Base-by-base conservation (phyloP, 2,329 filamentous ascomycete genomes). In the Neurospora crassa region DNA sequence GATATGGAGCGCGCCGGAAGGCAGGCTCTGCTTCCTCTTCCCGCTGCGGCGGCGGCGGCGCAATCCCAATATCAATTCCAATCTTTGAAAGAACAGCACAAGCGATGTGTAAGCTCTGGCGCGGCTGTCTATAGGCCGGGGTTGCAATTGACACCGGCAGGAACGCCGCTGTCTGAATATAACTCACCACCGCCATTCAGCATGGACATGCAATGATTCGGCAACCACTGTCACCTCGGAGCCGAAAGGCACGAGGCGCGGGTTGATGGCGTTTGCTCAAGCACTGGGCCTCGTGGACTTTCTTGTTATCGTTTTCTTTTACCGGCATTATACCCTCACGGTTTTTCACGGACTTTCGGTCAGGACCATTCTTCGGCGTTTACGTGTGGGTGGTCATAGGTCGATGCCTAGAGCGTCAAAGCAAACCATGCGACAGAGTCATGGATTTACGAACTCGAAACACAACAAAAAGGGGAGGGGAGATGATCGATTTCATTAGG, bases 1-100 rank as follows among this genome's bases (percentile, higher is more conserved):
- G 88, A 90, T 76, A 91, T 91, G 87, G 85, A 87, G 77, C 84
- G 89, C 67, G 89, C 88, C 7, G 87, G 76, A 40, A 70, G 69
- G 68, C 75, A 78, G 68, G 74, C 74, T 3, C 67, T 72, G 40
- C 71, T 73, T 24, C 73, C 69, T 20, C 40, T 67, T 5, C 41
- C 45, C n/a, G 29, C 5, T 53, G 53, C 69, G 70, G 34, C 67
- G 72, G 34, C 67, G 72, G 59, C 68, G 73, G 70, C 69, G 72
- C 68, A 72, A 74, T 73, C 67, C 71, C 70, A 37, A 76, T 73
- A 43, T 18, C 42, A 43, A 43, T 3, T 11, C 69, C 69, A 37
- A 18, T 63, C 7, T 10, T 37, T 63, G 29, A 59, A 71, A 53
- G 72, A 73, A 42, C 73, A 77, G 72, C 74, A 80, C 76, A 79